Evolutionary conservation across 192 early-diverging fungal species (phyloP).

Genomic region (Coemansia furcata): DNA sequence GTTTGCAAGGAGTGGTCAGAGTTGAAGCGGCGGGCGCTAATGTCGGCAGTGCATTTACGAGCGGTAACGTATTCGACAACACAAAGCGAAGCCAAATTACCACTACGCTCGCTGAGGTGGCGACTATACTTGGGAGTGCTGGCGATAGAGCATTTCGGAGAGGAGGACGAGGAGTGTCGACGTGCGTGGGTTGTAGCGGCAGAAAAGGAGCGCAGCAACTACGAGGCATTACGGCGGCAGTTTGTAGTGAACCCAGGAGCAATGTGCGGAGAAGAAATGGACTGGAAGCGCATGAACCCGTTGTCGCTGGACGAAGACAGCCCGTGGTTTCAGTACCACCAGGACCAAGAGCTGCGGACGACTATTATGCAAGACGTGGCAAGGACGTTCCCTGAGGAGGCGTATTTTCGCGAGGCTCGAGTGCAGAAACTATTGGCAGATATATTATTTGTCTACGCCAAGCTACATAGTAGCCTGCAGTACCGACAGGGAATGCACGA

Average conservation of each 20-base stretch:
- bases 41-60: slow-evolving; percentile 29
- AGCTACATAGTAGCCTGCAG: slow-evolving; percentile 80
- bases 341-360: slow-evolving; percentile 78
- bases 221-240: slow-evolving; percentile 15
- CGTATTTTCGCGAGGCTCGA: slow-evolving; percentile 65
- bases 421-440: slow-evolving; percentile 72
- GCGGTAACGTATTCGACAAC: slow-evolving; percentile 16
- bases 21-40: slow-evolving; percentile 26
- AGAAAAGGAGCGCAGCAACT: slow-evolving; percentile 35
- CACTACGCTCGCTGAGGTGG: slow-evolving; percentile 42
- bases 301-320: slow-evolving; percentile 83
- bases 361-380: slow-evolving; percentile 90
- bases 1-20: slow-evolving; percentile 20
- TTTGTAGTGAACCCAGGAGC: slow-evolving; percentile 28
- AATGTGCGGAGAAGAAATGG: slow-evolving; percentile 20
- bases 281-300: slow-evolving; percentile 80
- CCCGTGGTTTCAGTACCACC: slow-evolving; percentile 92
- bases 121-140: slow-evolving; percentile 39
- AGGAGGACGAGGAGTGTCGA: slow-evolving; percentile 28
- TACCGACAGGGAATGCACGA: slow-evolving; percentile 99
- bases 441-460: slow-evolving; percentile 90
- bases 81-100: slow-evolving; percentile 6
- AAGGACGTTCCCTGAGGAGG: slow-evolving; percentile 88
- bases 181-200: slow-evolving; percentile 17
- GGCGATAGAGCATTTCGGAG: slow-evolving; percentile 32